Conservation (phyloP, 768 basidiomycete species). For the Auriscalpium vulgare region DNA sequence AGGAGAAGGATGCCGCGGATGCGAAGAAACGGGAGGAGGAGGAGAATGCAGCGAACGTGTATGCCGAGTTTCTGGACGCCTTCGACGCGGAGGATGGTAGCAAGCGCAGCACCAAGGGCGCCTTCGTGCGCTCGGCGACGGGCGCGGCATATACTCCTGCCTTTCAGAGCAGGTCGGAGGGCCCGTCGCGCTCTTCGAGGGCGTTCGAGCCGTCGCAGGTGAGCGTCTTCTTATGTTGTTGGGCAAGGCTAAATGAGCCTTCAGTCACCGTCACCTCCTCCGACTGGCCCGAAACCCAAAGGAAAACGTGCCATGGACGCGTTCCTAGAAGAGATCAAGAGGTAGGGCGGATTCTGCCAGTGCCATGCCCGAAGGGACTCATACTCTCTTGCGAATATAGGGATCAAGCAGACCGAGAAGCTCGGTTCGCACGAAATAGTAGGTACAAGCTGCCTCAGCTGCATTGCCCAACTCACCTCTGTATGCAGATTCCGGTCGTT, state of each 20-base stretch:
- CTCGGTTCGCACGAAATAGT: constrained; percentile 70
- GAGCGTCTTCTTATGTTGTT: constrained; percentile 5
- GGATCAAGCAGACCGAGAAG: constrained; percentile 89
- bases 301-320: constrained; percentile 95
- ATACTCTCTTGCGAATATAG: constrained; percentile 30
- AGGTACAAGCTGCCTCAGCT: constrained; percentile 10
- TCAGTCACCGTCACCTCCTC: constrained; percentile 50
- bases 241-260: neutral
- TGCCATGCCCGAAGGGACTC: neutral
- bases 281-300: constrained; percentile 60
- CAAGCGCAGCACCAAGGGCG: constrained; percentile 41
- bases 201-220: constrained; percentile 27
- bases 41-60: constrained; percentile 67
- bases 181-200: constrained; percentile 23
- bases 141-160: constrained; percentile 38
- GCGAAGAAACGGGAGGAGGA: constrained; percentile 83
- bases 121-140: constrained; percentile 57
- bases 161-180: constrained; percentile 20
- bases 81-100: constrained; percentile 66
- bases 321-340: constrained; percentile 95
- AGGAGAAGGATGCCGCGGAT: constrained; percentile 88
- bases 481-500: constrained; percentile 50
- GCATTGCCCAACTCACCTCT: neutral
- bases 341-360: constrained; percentile 32
- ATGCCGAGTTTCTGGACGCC: constrained; percentile 77